Evolutionary conservation across 2,329 filamentous ascomycete genomes (phyloP).

Genomic region (Cercospora nicotianae): DNA sequence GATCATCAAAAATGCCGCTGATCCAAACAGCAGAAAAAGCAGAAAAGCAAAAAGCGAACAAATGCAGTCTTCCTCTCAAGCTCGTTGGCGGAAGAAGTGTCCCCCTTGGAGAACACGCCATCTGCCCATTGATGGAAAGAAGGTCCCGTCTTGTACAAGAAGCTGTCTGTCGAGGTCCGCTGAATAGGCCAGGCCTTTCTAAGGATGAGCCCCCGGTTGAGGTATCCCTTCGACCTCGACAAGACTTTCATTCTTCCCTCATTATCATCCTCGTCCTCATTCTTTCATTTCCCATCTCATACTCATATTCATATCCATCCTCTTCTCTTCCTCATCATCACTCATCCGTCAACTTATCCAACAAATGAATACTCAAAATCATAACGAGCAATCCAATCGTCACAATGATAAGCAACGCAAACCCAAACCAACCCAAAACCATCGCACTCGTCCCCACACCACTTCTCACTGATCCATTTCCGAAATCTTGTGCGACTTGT

Average conservation of each 20-base stretch:
- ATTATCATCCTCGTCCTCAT: neutral
- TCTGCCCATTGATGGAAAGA: too few relatives aligned
- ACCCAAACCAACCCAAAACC: conserved; percentile 97
- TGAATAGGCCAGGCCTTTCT: neutral
- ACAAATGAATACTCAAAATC: conserved; percentile 86
- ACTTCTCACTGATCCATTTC: conserved; percentile 81
- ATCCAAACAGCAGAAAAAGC: neutral
- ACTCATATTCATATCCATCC: neutral
- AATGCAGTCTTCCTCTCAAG: neutral
- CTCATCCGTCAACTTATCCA: conserved; percentile 60
- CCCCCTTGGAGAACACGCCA: too few relatives aligned
- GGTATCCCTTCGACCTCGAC: neutral
- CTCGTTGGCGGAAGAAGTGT: neutral
- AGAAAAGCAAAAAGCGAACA: neutral
- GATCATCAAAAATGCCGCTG: neutral
- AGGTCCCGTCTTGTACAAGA: neutral
- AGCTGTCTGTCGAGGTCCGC: neutral
- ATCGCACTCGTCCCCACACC: conserved; percentile 94
- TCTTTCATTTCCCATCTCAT: neutral
- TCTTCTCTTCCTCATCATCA: conserved; percentile 25
- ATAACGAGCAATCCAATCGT: conserved; percentile 94
- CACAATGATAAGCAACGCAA: conserved; percentile 88
- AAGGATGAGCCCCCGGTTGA: neutral
- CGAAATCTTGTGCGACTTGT: conserved; percentile 88
- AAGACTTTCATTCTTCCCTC: neutral